Evolutionary conservation across 805 yeast species (phyloP).

Genomic region (Komagataella ulmi): DNA sequence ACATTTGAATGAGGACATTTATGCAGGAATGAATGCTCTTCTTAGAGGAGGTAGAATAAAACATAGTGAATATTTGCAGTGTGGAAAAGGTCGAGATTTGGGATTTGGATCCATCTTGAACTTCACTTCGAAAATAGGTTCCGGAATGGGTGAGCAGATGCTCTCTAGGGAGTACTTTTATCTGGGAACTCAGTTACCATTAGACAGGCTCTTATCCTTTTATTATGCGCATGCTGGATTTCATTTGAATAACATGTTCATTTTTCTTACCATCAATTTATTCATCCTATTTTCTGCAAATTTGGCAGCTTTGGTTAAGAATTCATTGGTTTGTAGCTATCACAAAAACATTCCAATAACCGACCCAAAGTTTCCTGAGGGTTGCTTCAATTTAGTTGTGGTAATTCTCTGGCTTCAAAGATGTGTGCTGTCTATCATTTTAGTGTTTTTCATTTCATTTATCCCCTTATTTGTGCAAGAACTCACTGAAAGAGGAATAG

Average conservation of each 20-base stretch:
- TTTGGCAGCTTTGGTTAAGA: slow-evolving; percentile 67
- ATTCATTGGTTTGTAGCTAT: slow-evolving; percentile 56
- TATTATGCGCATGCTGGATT: slow-evolving; percentile 97
- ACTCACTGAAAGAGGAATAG: slow-evolving; percentile 69
- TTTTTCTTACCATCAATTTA: slow-evolving; percentile 70
- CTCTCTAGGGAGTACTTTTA: slow-evolving; percentile 85
- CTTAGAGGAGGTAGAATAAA: slow-evolving; percentile 88
- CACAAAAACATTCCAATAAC: slow-evolving; percentile 58
- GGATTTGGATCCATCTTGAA: slow-evolving; percentile 89
- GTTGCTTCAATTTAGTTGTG: slow-evolving; percentile 78
- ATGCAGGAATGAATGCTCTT: slow-evolving; percentile 88
- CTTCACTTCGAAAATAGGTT: slow-evolving; percentile 92
- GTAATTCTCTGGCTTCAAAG: slow-evolving; percentile 81
- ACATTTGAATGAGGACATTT: slow-evolving; percentile 89
- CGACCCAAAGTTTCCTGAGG: slow-evolving; percentile 61
- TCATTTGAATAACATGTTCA: slow-evolving; percentile 82
- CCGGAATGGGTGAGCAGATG: slow-evolving; percentile 97
- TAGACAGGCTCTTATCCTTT: slow-evolving; percentile 82
- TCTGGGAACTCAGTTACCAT: slow-evolving; percentile 78
- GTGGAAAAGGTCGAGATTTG: slow-evolving; percentile 93
- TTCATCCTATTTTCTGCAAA: slow-evolving; percentile 73
- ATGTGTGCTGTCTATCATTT: slow-evolving; percentile 79
- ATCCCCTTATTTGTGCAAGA: slow-evolving; percentile 84
- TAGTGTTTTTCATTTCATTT: slow-evolving; percentile 86
- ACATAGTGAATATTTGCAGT: slow-evolving; percentile 91